Evolutionary conservation across 2,329 filamentous ascomycete species (phyloP).

Genomic region (Dothistroma pini): DNA sequence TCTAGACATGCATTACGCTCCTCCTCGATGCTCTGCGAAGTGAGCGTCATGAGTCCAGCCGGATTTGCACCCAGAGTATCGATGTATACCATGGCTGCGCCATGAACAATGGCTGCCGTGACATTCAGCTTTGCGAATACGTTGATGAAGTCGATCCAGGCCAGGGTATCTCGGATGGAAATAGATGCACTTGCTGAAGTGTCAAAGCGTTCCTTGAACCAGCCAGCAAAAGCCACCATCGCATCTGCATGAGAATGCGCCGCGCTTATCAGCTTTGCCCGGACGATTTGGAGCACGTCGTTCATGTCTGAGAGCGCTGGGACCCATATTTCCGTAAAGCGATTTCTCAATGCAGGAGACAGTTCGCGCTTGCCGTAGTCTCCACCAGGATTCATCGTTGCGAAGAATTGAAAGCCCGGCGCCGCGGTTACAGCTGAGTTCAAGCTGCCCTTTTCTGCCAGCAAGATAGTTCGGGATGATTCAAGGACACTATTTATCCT

Average conservation of each 20-base stretch:
- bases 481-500: constrained; percentile 95
- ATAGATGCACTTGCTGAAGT: constrained; percentile 72
- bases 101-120: constrained; percentile 61
- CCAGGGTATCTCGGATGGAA: constrained; percentile 86
- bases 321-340: constrained; percentile 99
- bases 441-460: constrained; percentile 88
- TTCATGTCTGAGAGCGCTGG: constrained; percentile 78
- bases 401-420: constrained; percentile 88
- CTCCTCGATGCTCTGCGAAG: constrained; percentile 63
- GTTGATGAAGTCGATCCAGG: constrained; percentile 93
- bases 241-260: constrained; percentile 58
- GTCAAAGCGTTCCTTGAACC: constrained; percentile 81
- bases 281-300: constrained; percentile 84
- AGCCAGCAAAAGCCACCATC: constrained; percentile 84
- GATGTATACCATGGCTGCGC: constrained; percentile 91
- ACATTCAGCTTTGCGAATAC: constrained; percentile 19
- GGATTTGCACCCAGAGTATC: constrained; percentile 95
- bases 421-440: constrained; percentile 74
- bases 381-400: constrained; percentile 98
- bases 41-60: constrained; percentile 74
- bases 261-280: constrained; percentile 62
- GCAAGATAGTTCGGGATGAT: constrained; percentile 74
- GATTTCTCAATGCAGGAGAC: constrained; percentile 89
- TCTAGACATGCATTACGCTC: constrained; percentile 71
- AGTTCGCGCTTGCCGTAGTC: constrained; percentile 98